Percentiles rank a stretch among this genome's conserved stretches.
phyloP scores from a whole-genome alignment of 1,284 basidiomycete species.

The Mixia osmundae region DNA sequence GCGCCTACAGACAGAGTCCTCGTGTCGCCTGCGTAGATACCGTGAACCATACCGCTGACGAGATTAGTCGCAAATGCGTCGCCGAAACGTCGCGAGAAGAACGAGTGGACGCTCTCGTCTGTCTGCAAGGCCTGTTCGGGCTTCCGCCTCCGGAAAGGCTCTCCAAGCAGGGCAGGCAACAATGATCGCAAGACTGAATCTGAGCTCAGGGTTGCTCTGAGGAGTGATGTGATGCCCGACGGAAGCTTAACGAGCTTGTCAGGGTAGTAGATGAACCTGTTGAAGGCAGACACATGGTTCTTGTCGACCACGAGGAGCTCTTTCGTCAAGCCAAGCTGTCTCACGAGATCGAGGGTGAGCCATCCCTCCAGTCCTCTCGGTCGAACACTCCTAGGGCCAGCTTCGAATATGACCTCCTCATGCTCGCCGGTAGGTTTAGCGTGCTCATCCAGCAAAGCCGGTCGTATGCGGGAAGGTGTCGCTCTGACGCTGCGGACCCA shows the following conservation, averaged over 20 bases:
- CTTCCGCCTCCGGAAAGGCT: slow-evolving; percentile 33
- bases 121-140: slow-evolving; percentile 16
- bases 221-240: slow-evolving; percentile 19
- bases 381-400: slow-evolving; percentile 56
- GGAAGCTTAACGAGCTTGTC: slow-evolving; percentile 29
- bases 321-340: slow-evolving; percentile 38
- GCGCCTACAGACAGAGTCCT: slow-evolving; percentile 46
- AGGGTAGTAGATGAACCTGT: slow-evolving; percentile 45
- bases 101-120: slow-evolving; percentile 64
- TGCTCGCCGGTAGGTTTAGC: slow-evolving; percentile 27
- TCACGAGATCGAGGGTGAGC: slow-evolving; percentile 42
- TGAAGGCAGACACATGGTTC: slow-evolving; percentile 41
- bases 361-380: slow-evolving; percentile 38
- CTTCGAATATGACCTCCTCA: slow-evolving; percentile 40
- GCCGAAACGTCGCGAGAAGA: slow-evolving; percentile 56
- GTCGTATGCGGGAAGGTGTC: too few species aligned
- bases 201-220: slow-evolving; percentile 12
- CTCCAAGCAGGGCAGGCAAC: slow-evolving; percentile 24
- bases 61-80: slow-evolving; percentile 43
- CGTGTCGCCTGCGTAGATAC: slow-evolving; percentile 75
- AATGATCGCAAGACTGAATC: too few species aligned
- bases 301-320: slow-evolving; percentile 39
- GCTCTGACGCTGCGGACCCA: too few species aligned
- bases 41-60: slow-evolving; percentile 67
- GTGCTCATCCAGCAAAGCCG: too few species aligned